Conservation (phyloP, 306 rosid species). For the Senna siamea region DNA sequence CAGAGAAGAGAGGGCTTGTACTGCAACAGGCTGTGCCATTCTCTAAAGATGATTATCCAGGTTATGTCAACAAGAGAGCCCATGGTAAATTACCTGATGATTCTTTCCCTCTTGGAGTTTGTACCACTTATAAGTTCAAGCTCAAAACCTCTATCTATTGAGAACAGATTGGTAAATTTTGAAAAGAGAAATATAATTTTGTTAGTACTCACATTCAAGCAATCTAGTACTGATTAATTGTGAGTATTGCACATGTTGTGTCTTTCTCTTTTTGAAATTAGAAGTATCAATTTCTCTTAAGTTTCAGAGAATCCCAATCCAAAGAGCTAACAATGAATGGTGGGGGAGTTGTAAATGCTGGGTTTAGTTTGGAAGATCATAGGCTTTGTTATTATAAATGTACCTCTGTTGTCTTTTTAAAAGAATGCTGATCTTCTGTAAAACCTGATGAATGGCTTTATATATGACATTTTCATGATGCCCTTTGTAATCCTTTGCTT, state of each 20-base stretch:
- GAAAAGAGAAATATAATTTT: too few species aligned
- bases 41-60: constrained; percentile 62
- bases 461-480: not conserved
- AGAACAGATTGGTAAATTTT: too few species aligned
- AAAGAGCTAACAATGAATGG: not conserved
- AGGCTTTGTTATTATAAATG: not conserved
- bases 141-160: constrained; percentile 33
- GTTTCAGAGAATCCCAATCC: too few species aligned
- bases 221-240: too few species aligned
- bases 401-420: not conserved
- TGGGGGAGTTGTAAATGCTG: not conserved
- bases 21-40: constrained; percentile 56
- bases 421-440: not conserved
- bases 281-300: too few species aligned
- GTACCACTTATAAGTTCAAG: constrained; percentile 71
- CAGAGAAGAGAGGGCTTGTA: constrained; percentile 59
- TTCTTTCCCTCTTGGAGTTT: constrained; percentile 57
- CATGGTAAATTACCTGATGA: constrained; percentile 59
- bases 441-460: not conserved
- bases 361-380: constrained; percentile 13
- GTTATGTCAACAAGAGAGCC: constrained; percentile 79
- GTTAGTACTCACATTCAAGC: too few species aligned
- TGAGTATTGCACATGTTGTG: not conserved
- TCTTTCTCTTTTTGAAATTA: not conserved
- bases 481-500: not conserved